These are phyloP conservation scores for Linum tenue DNA, from an alignment of 345 rosid genomes.

Conservation along the genomic window DNA sequence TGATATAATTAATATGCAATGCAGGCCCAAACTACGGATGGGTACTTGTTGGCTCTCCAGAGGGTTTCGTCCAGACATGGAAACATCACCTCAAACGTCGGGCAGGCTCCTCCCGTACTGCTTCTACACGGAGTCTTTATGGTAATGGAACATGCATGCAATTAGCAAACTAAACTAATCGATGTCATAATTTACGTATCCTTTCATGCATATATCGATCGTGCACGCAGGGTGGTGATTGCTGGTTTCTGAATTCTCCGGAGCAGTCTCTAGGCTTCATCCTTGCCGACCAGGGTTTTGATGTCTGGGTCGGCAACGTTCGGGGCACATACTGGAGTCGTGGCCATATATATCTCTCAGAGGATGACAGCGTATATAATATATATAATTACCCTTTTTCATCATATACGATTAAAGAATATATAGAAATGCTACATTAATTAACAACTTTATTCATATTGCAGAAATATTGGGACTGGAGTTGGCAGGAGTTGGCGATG, in stretches of 20 bases:
- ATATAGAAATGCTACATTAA: slow-evolving; percentile 1
- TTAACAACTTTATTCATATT: background rate
- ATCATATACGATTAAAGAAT: background rate
- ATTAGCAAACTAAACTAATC: too few species aligned
- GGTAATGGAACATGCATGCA: slow-evolving; percentile 28
- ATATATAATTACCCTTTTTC: too few species aligned
- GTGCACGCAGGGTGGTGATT: slow-evolving; percentile 62
- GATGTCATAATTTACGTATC: too few species aligned
- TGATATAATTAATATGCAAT: background rate
- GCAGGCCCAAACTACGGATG: slow-evolving; percentile 76
- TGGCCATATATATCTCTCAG: slow-evolving; percentile 66
- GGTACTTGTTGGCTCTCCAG: slow-evolving; percentile 65
- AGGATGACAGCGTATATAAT: slow-evolving; percentile 50
- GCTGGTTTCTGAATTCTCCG: slow-evolving; percentile 63
- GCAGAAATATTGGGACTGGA: slow-evolving; percentile 96
- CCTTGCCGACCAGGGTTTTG: slow-evolving; percentile 85
- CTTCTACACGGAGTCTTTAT: slow-evolving; percentile 88
- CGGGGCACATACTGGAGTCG: slow-evolving; percentile 86
- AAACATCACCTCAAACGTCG: slow-evolving; percentile 14
- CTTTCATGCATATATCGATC: too few species aligned
- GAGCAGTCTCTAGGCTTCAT: slow-evolving; percentile 68
- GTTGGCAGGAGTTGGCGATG: slow-evolving; percentile 91
- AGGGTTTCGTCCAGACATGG: slow-evolving; percentile 49
- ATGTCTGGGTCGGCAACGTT: slow-evolving; percentile 87
- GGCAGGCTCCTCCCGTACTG: slow-evolving; percentile 55